A percentile compares a stretch with the other conserved stretches of the same genome.
Conservation (phyloP, 805 yeast genomes). For the Wickerhamomyces bisporus region DNA sequence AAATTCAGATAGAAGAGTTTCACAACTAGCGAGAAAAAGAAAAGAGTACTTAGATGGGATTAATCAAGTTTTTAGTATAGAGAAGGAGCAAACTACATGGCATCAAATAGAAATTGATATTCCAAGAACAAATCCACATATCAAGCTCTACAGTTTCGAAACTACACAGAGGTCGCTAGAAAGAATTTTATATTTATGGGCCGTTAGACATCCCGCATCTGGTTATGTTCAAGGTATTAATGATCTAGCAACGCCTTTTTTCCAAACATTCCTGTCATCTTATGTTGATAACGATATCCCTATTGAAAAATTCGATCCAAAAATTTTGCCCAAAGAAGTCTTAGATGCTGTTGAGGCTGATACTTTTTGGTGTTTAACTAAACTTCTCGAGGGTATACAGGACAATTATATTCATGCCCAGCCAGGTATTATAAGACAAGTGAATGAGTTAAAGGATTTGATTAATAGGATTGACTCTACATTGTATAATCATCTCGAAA, state of each 20-base stretch:
- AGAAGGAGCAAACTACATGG: slow-evolving; percentile 76
- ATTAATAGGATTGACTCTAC: slow-evolving; percentile 75
- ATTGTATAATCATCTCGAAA: slow-evolving; percentile 66
- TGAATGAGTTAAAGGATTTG: slow-evolving; percentile 68
- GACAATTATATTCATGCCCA: slow-evolving; percentile 97
- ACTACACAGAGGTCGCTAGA: slow-evolving; percentile 77
- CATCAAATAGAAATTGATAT: slow-evolving; percentile 95
- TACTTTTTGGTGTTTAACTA: slow-evolving; percentile 93
- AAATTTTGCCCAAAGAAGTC: slow-evolving; percentile 50
- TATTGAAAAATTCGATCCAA: slow-evolving; percentile 60
- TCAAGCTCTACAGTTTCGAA: slow-evolving; percentile 62
- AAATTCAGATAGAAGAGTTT: slow-evolving; percentile 66
- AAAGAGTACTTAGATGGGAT: slow-evolving; percentile 80
- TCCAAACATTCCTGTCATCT: slow-evolving; percentile 72
- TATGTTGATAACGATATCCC: slow-evolving; percentile 47
- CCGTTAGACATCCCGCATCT: slow-evolving; percentile 93
- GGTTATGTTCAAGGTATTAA: slow-evolving; percentile 98
- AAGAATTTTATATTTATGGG: slow-evolving; percentile 85
- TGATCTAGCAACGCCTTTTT: slow-evolving; percentile 90
- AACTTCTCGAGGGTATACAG: slow-evolving; percentile 88
- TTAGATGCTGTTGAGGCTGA: slow-evolving; percentile 83
- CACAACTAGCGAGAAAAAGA: slow-evolving; percentile 72
- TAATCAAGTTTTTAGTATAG: slow-evolving; percentile 49
- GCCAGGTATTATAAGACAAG: slow-evolving; percentile 94
- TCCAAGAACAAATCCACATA: slow-evolving; percentile 87